These are phyloP conservation scores for Corinectria fuckeliana DNA, from an alignment of 2,329 filamentous ascomycete genomes.

Conservation along the genomic window DNA sequence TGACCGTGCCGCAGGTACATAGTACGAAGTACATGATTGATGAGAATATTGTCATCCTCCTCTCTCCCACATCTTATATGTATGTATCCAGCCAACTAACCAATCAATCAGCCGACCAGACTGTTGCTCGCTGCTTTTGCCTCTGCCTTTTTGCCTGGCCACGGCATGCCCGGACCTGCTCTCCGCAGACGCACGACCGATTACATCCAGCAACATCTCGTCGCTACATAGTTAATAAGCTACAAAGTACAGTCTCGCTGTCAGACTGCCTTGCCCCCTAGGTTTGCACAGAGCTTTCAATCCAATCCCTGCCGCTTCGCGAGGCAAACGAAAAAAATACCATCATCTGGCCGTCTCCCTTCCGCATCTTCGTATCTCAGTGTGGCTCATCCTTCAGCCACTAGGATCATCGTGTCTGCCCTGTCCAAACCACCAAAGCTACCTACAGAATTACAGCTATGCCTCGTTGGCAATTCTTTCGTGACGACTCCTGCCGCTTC, in stretches of 20 bases:
- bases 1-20: background rate
- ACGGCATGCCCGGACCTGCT: slow-evolving; percentile 32
- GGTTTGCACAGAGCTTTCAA: slow-evolving; percentile 15
- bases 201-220: slow-evolving; percentile 32
- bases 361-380: background rate
- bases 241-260: too few relatives aligned
- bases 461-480: slow-evolving; percentile 24
- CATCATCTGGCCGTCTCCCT: background rate
- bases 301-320: background rate
- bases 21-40: too few relatives aligned
- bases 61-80: background rate
- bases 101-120: slow-evolving; percentile 6
- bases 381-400: slow-evolving; percentile 33
- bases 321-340: background rate
- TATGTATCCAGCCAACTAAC: background rate
- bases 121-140: background rate
- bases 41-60: background rate
- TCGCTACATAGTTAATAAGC: too few relatives aligned
- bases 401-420: slow-evolving; percentile 20
- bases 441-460: slow-evolving; percentile 15
- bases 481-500: slow-evolving; percentile 29
- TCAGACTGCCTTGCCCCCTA: too few relatives aligned
- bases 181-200: slow-evolving; percentile 33
- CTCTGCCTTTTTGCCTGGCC: slow-evolving; percentile 3
- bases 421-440: slow-evolving; percentile 15